Conservation (phyloP, 768 basidiomycete species). For the Serendipita sp. region DNA sequence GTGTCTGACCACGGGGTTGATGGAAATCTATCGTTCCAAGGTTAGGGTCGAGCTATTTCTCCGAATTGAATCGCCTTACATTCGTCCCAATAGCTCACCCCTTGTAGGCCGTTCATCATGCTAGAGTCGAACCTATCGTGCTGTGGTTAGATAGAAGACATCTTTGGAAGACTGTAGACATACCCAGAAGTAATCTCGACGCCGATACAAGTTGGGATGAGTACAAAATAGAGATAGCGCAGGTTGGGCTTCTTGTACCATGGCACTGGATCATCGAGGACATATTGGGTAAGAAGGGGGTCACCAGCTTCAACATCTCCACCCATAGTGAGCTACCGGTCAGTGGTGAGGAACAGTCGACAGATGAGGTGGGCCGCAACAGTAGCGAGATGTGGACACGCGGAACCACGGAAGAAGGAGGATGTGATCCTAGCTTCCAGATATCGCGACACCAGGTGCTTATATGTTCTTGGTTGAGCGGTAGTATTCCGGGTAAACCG, state of each 20-base stretch:
- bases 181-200: constrained; percentile 49
- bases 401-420: too few species aligned
- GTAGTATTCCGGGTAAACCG: too few species aligned
- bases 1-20: constrained; percentile 34
- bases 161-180: constrained; percentile 12
- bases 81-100: constrained; percentile 38
- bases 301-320: constrained; percentile 6
- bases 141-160: not conserved
- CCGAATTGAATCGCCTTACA: constrained; percentile 24
- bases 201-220: constrained; percentile 45
- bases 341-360: constrained; percentile 12
- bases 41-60: not conserved
- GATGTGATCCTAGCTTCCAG: too few species aligned
- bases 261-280: constrained; percentile 33
- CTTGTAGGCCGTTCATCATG: constrained; percentile 49
- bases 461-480: too few species aligned
- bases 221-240: constrained; percentile 35
- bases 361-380: not conserved
- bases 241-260: constrained; percentile 52
- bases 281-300: constrained; percentile 17
- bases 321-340: not conserved
- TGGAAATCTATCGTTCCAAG: constrained; percentile 29
- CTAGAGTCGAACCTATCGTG: constrained; percentile 36
- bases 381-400: not conserved
- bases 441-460: too few species aligned